Conservation (phyloP, 2,329 filamentous ascomycete genomes). For the Hymenoscyphus albidus region DNA sequence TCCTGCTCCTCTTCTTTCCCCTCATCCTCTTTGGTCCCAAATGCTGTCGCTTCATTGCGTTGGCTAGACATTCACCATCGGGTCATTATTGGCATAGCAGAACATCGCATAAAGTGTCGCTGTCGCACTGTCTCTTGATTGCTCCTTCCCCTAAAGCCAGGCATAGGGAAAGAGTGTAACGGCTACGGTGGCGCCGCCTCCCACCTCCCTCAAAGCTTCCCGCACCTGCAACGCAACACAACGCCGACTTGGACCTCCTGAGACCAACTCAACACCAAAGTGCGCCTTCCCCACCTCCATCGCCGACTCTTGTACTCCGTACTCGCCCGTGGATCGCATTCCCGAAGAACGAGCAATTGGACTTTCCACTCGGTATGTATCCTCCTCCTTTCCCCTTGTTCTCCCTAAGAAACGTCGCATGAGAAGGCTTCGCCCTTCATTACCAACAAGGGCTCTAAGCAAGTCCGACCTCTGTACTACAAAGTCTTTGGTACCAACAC, state of each 20-base stretch:
- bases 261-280: slow-evolving; percentile 2
- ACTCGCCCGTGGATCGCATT: too few relatives aligned
- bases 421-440: not conserved
- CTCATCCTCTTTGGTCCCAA: not conserved
- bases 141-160: too few relatives aligned
- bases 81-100: not conserved
- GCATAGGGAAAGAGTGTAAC: not conserved
- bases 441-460: not conserved
- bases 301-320: not conserved
- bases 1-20: not conserved
- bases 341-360: not conserved
- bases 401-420: not conserved
- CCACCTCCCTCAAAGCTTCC: not conserved
- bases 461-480: not conserved
- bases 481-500: not conserved
- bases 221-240: not conserved
- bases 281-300: slow-evolving; percentile 4
- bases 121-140: too few relatives aligned
- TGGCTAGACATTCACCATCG: not conserved
- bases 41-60: slow-evolving; percentile 5
- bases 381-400: not conserved
- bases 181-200: not conserved
- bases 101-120: too few relatives aligned
- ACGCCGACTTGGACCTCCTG: not conserved
- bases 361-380: slow-evolving; percentile 4